These are phyloP conservation scores for Rhypophila decipiens DNA, from an alignment of 495 filamentous ascomycete species.

Conservation along the genomic window DNA sequence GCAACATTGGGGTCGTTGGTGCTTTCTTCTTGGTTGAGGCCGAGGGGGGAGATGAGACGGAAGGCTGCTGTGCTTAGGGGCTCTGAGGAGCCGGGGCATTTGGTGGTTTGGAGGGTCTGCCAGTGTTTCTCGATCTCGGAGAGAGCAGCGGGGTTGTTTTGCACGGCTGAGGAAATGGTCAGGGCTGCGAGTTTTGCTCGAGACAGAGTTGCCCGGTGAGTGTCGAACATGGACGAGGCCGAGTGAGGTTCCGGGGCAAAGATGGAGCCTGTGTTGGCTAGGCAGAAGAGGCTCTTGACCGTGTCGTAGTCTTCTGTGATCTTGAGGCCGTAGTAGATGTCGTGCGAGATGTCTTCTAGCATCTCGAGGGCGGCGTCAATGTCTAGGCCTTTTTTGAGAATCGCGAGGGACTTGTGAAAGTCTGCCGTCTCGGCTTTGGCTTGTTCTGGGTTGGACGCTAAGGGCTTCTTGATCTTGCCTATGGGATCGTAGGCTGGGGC, in stretches of 20 bases:
- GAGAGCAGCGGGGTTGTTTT: constrained; percentile 60
- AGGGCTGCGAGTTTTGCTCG: constrained; percentile 44
- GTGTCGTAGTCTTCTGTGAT: constrained; percentile 46
- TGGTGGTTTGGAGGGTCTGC: constrained; percentile 23
- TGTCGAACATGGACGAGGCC: background rate
- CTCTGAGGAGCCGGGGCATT: constrained; percentile 14
- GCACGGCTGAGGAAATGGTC: constrained; percentile 47
- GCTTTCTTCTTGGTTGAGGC: constrained; percentile 11
- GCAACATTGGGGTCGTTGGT: constrained; percentile 18
- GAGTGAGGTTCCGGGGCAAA: constrained; percentile 2
- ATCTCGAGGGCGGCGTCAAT: constrained; percentile 39
- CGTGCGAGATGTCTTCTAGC: constrained; percentile 55
- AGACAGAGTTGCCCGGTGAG: no score
- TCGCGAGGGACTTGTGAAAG: constrained; percentile 38
- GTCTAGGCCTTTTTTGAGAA: constrained; percentile 34
- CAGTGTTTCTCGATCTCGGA: constrained; percentile 38
- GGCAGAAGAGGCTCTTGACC: constrained; percentile 38
- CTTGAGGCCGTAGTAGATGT: constrained; percentile 63
- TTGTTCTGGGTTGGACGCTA: no score
- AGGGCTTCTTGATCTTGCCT: constrained; percentile 44
- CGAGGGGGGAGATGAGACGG: constrained; percentile 24
- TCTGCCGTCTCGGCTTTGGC: constrained; percentile 21
- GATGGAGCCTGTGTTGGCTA: constrained; percentile 21
- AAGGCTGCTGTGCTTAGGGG: constrained; percentile 11
- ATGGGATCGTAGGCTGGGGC: constrained; percentile 44